Percentiles rank a stretch among this genome's conserved stretches.
Conservation (phyloP, 352 stramenopile genomes). For the Phytophthora tubulina region DNA sequence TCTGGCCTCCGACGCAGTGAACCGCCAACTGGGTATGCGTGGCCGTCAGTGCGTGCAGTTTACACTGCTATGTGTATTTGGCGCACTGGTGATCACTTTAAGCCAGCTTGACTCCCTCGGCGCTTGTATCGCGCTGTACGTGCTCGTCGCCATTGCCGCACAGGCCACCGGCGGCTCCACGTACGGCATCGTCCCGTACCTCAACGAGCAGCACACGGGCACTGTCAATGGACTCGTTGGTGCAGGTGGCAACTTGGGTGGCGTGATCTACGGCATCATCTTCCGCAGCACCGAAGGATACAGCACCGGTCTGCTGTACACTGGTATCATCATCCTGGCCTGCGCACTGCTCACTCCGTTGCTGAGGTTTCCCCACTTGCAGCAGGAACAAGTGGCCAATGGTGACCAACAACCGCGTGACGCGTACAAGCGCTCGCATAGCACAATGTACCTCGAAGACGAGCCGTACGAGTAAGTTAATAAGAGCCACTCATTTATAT, state of each 20-base stretch:
- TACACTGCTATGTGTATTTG: conserved; percentile 77
- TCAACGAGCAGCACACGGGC: conserved; percentile 73
- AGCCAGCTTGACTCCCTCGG: conserved; percentile 78
- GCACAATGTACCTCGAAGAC: conserved; percentile 43
- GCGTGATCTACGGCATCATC: conserved; percentile 77
- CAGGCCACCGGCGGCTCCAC: conserved; percentile 82
- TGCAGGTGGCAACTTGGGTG: conserved; percentile 73
- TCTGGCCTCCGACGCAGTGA: conserved; percentile 87
- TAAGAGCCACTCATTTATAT: conserved; percentile 3
- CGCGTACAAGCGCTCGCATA: conserved; percentile 32
- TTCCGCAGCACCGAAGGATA: conserved; percentile 60
- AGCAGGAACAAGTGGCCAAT: conserved; percentile 35
- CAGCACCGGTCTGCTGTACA: conserved; percentile 57
- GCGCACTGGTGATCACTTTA: conserved; percentile 89
- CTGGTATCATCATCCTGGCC: conserved; percentile 64
- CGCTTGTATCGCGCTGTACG: conserved; percentile 84
- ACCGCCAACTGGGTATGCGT: conserved; percentile 87
- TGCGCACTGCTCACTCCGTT: conserved; percentile 57
- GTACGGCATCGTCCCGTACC: conserved; percentile 80
- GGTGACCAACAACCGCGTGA: not conserved
- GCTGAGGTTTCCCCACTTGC: conserved; percentile 53
- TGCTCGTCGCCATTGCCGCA: conserved; percentile 93
- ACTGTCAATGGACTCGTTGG: conserved; percentile 75
- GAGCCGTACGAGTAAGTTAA: conserved; percentile 30
- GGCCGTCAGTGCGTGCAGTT: conserved; percentile 91